Evolutionary conservation across 139 green algal species (phyloP), one percentile per base, ranked within the genome.

Genomic region (Chlorella ohadii): DNA sequence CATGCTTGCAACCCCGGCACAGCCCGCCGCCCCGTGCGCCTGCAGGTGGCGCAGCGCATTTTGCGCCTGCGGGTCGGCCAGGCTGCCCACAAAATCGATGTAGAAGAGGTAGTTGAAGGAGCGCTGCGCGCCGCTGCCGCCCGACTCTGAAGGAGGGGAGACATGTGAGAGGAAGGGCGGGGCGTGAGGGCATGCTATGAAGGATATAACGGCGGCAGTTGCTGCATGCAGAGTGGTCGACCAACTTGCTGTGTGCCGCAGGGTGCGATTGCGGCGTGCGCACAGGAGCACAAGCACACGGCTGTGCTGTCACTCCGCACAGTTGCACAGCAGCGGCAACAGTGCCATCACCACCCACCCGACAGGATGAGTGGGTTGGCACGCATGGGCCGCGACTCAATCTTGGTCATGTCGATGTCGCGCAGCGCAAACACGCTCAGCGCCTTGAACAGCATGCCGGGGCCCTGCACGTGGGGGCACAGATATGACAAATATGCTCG

Each of bases 21-120:
- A 51, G 44, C 44, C n/a, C n/a, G n/a, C n/a, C n/a, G n/a, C n/a
- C n/a, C n/a, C n/a, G n/a, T n/a, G n/a, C n/a, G 89, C 86, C 84
- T 93, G 84, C 70, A 99, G 87, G 88, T 99, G 95, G 17, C 96
- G 81, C 82, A 99, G 87, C 38, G 97, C 97, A 75, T 99, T 98
- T 86, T 99, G 95, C 51, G 81, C 90, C 28, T 85, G 82, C 19
- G 91, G 90, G 34, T 98, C 94, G 0, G 91, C 87, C 39, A 99
- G 88, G 28, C 78, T 92, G n/a, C 94, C 97, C 4, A 96, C 57
- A 63, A 99, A 98, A 88, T 99, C 97, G 3, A 98, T 90, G 85
- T 99, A 99, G 91, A 99, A 99, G 0, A 99, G 90, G 92, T 98
- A 99, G 82, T 98, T 96, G 89, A 98, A 99, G 79, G 89, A 89